Evolutionary conservation across 345 rosid genomes (phyloP).

Genomic region (Crucihimalaya himalaica): DNA sequence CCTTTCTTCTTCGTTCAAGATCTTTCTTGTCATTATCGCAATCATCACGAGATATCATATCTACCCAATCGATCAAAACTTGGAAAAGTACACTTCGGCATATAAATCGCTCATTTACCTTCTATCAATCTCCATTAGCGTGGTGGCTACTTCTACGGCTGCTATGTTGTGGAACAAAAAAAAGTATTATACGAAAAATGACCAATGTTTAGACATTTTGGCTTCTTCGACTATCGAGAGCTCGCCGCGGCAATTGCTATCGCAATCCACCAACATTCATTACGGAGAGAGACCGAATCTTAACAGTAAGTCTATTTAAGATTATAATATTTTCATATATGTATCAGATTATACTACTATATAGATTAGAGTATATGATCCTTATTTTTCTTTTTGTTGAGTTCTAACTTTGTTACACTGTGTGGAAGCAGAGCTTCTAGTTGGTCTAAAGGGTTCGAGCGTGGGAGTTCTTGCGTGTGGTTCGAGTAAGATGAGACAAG

Average conservation of each 20-base stretch:
- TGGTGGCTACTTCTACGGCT: conserved; percentile 48
- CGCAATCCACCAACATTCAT: conserved; percentile 50
- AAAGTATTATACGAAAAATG: conserved; percentile 36
- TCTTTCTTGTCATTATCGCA: conserved; percentile 60
- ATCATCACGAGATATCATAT: conserved; percentile 57
- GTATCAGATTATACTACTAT: neutral
- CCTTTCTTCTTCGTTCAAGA: conserved; percentile 62
- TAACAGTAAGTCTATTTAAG: conserved; percentile 52
- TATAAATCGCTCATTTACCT: conserved; percentile 42
- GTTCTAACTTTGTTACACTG: conserved; percentile 2
- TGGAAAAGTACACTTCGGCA: conserved; percentile 35
- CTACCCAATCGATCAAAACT: conserved; percentile 53
- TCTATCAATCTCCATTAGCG: conserved; percentile 48
- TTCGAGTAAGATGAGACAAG: conserved; percentile 69
- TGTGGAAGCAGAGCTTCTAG: conserved; percentile 50
- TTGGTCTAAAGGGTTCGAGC: conserved; percentile 50
- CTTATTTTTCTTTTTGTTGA: no score
- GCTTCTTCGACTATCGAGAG: conserved; percentile 56
- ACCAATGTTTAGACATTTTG: conserved; percentile 37
- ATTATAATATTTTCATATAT: conserved; percentile 21
- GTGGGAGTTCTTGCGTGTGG: conserved; percentile 80
- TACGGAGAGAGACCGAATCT: conserved; percentile 71
- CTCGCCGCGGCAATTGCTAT: conserved; percentile 52
- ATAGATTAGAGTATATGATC: neutral
- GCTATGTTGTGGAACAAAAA: conserved; percentile 70